phyloP scores from a whole-genome alignment of 768 basidiomycete genomes.

The Trametes cubensis region DNA sequence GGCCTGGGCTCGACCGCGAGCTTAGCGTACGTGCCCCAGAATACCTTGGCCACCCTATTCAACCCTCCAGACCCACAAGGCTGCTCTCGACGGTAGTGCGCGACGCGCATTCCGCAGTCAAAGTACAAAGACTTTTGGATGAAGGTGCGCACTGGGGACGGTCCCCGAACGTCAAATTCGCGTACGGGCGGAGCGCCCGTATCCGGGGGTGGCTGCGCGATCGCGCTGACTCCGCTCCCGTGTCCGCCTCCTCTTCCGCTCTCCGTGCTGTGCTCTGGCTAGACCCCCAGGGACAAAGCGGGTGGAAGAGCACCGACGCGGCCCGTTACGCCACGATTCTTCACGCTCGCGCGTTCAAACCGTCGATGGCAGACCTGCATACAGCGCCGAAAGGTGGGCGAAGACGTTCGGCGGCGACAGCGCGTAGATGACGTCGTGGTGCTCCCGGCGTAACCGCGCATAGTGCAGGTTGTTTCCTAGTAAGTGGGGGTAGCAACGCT shows the following conservation, averaged over 20 bases:
- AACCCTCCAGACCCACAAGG: too few relatives aligned
- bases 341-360: background rate
- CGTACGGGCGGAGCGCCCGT: background rate
- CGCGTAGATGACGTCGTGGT: conserved; percentile 10
- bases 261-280: background rate
- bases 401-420: background rate
- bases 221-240: background rate
- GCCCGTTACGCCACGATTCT: too few relatives aligned
- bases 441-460: background rate
- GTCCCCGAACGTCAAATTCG: conserved; percentile 13
- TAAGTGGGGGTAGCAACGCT: too few relatives aligned
- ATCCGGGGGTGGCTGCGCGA: conserved; percentile 13
- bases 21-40: background rate
- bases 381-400: background rate
- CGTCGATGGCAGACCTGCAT: background rate
- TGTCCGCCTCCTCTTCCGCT: background rate
- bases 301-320: too few relatives aligned
- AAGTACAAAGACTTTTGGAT: background rate
- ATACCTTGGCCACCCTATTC: background rate
- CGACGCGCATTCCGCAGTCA: too few relatives aligned
- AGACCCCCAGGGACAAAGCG: too few relatives aligned
- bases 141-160: background rate
- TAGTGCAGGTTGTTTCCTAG: background rate
- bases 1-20: background rate
- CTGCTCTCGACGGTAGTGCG: too few relatives aligned